These are phyloP conservation scores for Thecaphora thlaspeos DNA, from an alignment of 1,284 basidiomycete species.

Conservation along the genomic window DNA sequence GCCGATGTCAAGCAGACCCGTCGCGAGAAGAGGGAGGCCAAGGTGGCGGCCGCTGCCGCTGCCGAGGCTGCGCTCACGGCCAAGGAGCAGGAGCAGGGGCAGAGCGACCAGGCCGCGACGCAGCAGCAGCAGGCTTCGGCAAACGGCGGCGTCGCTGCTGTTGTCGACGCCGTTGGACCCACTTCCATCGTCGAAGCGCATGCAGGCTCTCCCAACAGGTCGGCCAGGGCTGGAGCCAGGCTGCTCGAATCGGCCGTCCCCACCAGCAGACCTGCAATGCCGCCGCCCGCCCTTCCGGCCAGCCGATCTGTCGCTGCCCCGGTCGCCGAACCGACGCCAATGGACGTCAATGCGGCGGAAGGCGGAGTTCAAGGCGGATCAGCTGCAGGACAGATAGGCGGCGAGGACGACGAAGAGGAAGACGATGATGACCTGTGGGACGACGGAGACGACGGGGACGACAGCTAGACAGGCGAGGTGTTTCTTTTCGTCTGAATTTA, in stretches of 20 bases:
- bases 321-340: background rate
- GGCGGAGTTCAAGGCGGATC: background rate
- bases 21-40: slow-evolving; percentile 43
- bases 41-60: slow-evolving; percentile 40
- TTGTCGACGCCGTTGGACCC: slow-evolving; percentile 1
- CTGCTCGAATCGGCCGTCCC: background rate
- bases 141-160: background rate
- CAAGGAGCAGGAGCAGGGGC: slow-evolving; percentile 37
- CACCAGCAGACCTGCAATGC: slow-evolving; percentile 18
- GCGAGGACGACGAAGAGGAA: slow-evolving; percentile 5
- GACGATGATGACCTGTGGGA: slow-evolving; percentile 39
- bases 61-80: slow-evolving; percentile 27
- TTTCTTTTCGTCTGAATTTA: background rate
- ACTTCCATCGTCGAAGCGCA: too few relatives aligned
- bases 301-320: slow-evolving; percentile 6
- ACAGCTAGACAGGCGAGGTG: background rate
- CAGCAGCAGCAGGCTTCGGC: slow-evolving; percentile 15
- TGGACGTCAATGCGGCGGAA: slow-evolving; percentile 4
- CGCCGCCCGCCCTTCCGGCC: slow-evolving; percentile 21
- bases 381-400: background rate
- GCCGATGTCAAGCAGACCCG: slow-evolving; percentile 47
- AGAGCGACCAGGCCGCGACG: slow-evolving; percentile 43
- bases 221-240: too few relatives aligned
- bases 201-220: too few relatives aligned
- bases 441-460: slow-evolving; percentile 9